These are phyloP conservation scores for Leishmania gerbilli DNA, from an alignment of 208 protist genomes.

Conservation along the genomic window DNA sequence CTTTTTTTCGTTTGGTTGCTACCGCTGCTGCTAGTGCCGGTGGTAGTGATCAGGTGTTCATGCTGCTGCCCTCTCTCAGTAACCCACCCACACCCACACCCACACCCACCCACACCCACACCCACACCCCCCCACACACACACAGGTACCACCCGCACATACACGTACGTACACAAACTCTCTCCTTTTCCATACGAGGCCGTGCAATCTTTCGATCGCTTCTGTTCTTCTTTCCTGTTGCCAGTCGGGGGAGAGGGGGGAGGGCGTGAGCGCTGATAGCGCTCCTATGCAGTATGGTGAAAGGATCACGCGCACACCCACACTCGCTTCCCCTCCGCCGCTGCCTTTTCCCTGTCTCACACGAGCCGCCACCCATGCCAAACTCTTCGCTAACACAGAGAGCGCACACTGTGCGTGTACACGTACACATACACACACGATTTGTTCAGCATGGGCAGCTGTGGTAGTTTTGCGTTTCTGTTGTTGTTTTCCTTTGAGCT, in stretches of 20 bases:
- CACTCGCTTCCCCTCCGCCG: neutral
- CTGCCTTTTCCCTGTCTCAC: neutral
- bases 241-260: neutral
- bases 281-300: neutral
- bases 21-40: too few relatives aligned
- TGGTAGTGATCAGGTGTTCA: too few relatives aligned
- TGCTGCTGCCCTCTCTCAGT: neutral
- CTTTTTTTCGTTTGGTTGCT: neutral
- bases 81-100: too few relatives aligned
- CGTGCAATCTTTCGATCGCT: neutral
- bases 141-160: too few relatives aligned
- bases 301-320: neutral
- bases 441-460: neutral
- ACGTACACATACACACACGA: neutral
- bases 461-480: neutral
- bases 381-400: neutral
- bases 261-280: neutral
- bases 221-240: neutral
- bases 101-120: too few relatives aligned
- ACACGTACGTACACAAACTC: neutral
- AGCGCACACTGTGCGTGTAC: neutral
- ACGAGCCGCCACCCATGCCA: neutral
- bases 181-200: neutral
- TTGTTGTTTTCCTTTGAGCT: neutral
- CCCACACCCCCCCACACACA: too few relatives aligned